Evolutionary conservation across 2,329 filamentous ascomycete species (phyloP), one percentile per base, ranked within the genome.

Genomic region (Claviceps quebecensis): DNA sequence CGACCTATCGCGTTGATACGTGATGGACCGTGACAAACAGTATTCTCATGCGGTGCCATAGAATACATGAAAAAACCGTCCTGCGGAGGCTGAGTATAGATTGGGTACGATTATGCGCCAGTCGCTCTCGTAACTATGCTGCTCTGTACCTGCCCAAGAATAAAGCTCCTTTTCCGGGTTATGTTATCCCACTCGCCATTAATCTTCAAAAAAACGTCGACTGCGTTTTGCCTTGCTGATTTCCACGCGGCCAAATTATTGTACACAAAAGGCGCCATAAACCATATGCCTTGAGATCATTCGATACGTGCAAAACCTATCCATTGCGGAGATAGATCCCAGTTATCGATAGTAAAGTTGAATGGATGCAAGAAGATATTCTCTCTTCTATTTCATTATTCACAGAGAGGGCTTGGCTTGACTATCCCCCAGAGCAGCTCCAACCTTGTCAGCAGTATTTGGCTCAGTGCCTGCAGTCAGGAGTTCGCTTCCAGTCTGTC

Each of bases 401-500:
- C 70, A 81, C 59, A 81, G 66, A 37, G 76, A 69, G 45, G 75
- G 69, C 66, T 76, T 73, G 41, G 69, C 68, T 55, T 71, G 67
- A 53, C 59, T 60, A 48, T 67, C 65, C 39, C 72, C 74, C n/a
- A 79, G 65, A 14, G 71, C 74, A 5, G 72, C 71, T 45, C 70
- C 70, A 41, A 78, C 64, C 60, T 72, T 69, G 45, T 75, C 70
- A 1, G 72, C 74, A 5, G 75, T 78, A 54, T 63, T 68, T 50
- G 62, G 62, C 48, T 66, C 68, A 4, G 63, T 60, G 38, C 72
- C 74, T 13, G 71, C 73, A 13, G 76, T 78, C 54, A 81, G 62
- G 39, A 81, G 66, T 65, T 95, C 87, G 65, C 86, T 84, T 56
- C 88, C 88, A 63, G 86, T 81, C 78, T 95, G 87, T 69, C 93